Evolutionary conservation across 2,329 filamentous ascomycete species (phyloP).

Genomic region (Cladophialophora immunda): DNA sequence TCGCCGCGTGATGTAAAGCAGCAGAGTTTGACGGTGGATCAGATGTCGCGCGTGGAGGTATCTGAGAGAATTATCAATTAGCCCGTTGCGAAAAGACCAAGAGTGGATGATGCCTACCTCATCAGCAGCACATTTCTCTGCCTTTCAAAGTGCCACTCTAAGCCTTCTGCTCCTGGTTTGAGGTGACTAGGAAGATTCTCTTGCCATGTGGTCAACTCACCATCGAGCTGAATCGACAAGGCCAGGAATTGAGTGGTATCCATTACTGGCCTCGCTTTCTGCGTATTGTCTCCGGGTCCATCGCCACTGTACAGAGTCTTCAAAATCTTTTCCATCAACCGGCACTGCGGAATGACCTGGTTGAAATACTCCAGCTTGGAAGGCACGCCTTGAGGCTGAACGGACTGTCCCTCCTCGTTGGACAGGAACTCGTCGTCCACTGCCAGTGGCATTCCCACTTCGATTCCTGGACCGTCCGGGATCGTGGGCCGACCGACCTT

Average conservation of each 20-base stretch:
- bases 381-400: conserved; percentile 6
- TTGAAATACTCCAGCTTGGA: conserved; percentile 19
- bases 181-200: conserved; percentile 5
- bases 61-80: neutral
- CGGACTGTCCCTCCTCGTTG: neutral
- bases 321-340: conserved; percentile 15
- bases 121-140: conserved; percentile 14
- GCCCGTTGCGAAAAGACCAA: neutral
- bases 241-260: conserved; percentile 13
- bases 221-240: conserved; percentile 14
- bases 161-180: conserved; percentile 6
- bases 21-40: conserved; percentile 14
- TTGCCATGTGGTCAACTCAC: conserved; percentile 13
- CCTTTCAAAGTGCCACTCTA: conserved; percentile 17
- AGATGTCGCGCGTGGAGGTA: conserved; percentile 15
- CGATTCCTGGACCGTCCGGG: conserved; percentile 9
- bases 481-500: conserved; percentile 17
- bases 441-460: conserved; percentile 15
- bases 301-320: conserved; percentile 10
- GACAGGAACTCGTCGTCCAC: conserved; percentile 16
- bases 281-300: neutral
- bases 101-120: neutral
- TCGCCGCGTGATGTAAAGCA: conserved; percentile 10
- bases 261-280: conserved; percentile 3
- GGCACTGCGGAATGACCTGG: conserved; percentile 17